Evolutionary conservation across 495 filamentous ascomycete genomes (phyloP), one percentile per base, ranked within the genome.

Genomic region (Pseudomonodictys pantanalensis): DNA sequence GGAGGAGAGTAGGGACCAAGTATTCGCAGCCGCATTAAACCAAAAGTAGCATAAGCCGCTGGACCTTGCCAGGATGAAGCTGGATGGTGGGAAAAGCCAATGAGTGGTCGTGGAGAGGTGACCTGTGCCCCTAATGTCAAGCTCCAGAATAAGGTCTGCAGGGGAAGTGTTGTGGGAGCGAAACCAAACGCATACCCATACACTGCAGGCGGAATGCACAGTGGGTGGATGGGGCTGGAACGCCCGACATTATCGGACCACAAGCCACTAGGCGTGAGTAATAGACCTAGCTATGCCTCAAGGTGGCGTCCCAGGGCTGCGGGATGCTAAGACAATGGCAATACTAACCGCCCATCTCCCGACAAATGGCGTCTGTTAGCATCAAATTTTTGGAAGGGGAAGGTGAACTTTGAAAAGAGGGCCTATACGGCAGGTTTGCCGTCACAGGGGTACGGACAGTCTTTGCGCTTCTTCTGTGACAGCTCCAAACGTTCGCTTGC

Each of bases 21-120:
- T 23, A n/a, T 29, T 30, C 51, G 26, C 44, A 55, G 52, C 51
- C 58, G 58, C 58, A 33, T 56, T 56, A 43, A 20, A 53, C 29
- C 30, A 39, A 15, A 6, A 45, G 55, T 60, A 64, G 61, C 49
- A 64, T 55, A 28, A 41, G 8, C 30, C 50, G 49, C 22, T 50
- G 55, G 53, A 43, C 5, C 29, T 38, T 41, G 55, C 45, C 28
- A 58, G 55, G 55, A 49, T 58, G 45, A 9, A 29, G 22, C 28
- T 9, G 43, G 43, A 48, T 26, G 8, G 2, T 23, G 20, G 1
- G 1, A 38, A 39, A 60, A 17, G 41, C 56, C 56, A 60, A 60
- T 60, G 17, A 47, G 23, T 17, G 32, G n/a, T 24, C 35, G 28
- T 24, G 56, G 56, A 60, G 48, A 18, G 18, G 25, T 10, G 26